These are phyloP conservation scores for Meyerozyma elateridarum DNA, from an alignment of 1,139 yeast genomes.

Conservation along the genomic window DNA sequence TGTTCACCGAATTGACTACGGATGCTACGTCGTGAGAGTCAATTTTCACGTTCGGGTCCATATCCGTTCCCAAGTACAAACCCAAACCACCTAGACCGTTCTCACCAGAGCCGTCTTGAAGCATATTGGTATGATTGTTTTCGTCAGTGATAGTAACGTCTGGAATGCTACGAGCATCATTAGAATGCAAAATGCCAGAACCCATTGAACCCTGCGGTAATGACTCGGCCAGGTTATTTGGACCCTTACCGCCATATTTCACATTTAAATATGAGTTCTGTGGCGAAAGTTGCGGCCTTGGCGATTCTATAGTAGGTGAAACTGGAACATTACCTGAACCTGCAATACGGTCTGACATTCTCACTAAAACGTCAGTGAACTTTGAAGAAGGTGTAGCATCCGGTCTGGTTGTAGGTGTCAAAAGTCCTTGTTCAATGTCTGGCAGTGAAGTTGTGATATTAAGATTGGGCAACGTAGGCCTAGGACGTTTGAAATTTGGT, in stretches of 20 bases:
- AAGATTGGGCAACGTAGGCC: no score
- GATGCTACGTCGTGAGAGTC: neutral
- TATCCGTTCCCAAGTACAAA: slow-evolving; percentile 1
- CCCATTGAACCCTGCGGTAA: no score
- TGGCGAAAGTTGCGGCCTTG: neutral
- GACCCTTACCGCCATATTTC: neutral
- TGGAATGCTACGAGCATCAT: slow-evolving; percentile 1
- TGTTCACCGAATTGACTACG: neutral
- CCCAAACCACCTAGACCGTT: slow-evolving; percentile 1
- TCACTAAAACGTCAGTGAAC: slow-evolving; percentile 26
- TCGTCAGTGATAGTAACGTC: neutral
- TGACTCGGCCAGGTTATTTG: no score
- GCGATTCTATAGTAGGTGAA: neutral
- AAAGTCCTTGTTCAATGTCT: slow-evolving; percentile 13
- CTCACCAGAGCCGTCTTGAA: neutral
- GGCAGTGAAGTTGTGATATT: slow-evolving; percentile 6
- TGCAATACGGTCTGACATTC: slow-evolving; percentile 42
- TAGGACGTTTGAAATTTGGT: slow-evolving; percentile 7
- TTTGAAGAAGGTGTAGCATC: slow-evolving; percentile 18
- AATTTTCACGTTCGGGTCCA: neutral
- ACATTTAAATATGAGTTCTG: neutral
- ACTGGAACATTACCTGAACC: slow-evolving; percentile 22
- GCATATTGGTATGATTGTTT: neutral
- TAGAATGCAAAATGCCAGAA: no score
- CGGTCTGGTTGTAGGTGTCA: slow-evolving; percentile 10